These are phyloP conservation scores for Botryotinia globosa DNA, from an alignment of 2,329 filamentous ascomycete species.

Conservation along the genomic window DNA sequence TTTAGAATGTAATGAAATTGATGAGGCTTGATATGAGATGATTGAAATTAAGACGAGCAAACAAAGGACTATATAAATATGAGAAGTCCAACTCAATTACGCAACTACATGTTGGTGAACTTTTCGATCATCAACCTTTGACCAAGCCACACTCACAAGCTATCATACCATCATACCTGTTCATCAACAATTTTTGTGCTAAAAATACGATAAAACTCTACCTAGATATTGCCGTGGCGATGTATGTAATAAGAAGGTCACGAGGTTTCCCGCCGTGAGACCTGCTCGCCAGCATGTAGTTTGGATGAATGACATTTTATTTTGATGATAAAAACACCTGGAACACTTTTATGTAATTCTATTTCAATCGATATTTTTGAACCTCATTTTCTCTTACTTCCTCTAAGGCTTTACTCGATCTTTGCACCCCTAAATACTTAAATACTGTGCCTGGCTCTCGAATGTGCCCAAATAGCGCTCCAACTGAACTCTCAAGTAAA, in stretches of 20 bases:
- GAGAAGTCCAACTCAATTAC: background rate
- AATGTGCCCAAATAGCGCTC: background rate
- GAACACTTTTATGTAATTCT: background rate
- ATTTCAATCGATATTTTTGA: background rate
- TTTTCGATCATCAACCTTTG: background rate
- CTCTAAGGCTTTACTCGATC: background rate
- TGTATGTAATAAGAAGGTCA: background rate
- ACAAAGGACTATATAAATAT: background rate
- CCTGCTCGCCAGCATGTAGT: background rate
- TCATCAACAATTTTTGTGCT: background rate
- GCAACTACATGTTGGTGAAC: background rate
- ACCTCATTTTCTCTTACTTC: background rate
- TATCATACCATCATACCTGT: background rate
- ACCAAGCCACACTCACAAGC: background rate
- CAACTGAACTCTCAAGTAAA: background rate
- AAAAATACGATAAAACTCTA: background rate
- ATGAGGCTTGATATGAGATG: background rate
- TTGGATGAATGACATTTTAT: background rate
- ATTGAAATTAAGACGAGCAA: background rate
- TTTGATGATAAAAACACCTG: background rate
- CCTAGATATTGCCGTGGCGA: background rate
- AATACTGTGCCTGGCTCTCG: background rate
- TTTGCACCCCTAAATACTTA: accelerated
- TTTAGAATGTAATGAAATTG: background rate
- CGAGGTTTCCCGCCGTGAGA: background rate